Base-by-base conservation (phyloP, 2,329 filamentous ascomycete species). In the Neopestalotiopsis sp. region DNA sequence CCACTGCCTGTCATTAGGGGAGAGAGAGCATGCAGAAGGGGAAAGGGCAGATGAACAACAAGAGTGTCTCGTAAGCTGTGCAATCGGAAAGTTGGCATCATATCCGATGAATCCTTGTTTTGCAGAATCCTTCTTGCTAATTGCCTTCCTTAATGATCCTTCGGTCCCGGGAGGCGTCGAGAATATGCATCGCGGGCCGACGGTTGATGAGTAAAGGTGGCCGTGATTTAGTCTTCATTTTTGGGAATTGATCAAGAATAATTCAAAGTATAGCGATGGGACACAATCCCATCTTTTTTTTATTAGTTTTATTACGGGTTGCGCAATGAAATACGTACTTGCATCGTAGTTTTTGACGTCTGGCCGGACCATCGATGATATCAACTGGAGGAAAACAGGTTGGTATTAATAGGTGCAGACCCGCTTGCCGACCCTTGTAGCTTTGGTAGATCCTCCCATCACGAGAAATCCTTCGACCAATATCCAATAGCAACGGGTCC, bases 381-480 rank as follows among this genome's bases (percentile, higher is more conserved):
- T 59, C 57, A n/a, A 59, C 13, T n/a, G 32, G 13, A 12, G 12
- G 32, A 38, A 14, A 5, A 38, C 38, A 53, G 38, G 38, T 3
- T 20, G 13, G 20, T 65, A 53, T 65, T 53, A 53, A 53, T 53
- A 53, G 62, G 32, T 30, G 12, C 40, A 40, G 38, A 28, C 20
- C 38, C 42, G 38, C n/a, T 28, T 49, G 62, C 20, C 20, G 62
- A 45, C n/a, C 38, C 38, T 12, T 30, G 20, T 45, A 14, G 7
- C 62, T 30, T 28, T 14, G 9, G 62, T 45, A 20, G 24, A 65
- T 40, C 20, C 13, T 34, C n/a, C 20, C 30, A 24, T 28, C 62
- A 65, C 62, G 62, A 65, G 42, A 30, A 65, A 65, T 65, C 62
- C 62, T 65, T 49, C 20, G 40, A 24, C 6, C 61, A 12, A 12